phyloP scores from a whole-genome alignment of 495 filamentous ascomycete genomes.

The Aspergillus olivimuriae region DNA sequence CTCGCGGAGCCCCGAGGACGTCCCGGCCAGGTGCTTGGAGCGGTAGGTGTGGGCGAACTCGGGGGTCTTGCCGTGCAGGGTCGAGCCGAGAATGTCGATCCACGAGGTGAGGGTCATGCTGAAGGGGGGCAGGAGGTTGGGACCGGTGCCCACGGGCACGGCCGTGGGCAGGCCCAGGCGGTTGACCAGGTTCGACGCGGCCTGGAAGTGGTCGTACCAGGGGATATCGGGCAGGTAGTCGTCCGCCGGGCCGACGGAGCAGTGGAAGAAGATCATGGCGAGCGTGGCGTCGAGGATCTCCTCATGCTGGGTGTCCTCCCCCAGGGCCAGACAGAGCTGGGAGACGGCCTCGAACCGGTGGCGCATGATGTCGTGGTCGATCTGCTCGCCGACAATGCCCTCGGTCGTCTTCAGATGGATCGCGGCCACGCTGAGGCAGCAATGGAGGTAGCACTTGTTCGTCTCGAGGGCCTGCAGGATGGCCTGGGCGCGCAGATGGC shows the following conservation, averaged over 20 bases:
- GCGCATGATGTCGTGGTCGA: slow-evolving; percentile 88
- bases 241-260: slow-evolving; percentile 78
- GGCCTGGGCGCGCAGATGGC: slow-evolving; percentile 67
- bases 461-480: slow-evolving; percentile 79
- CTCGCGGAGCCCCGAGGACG: slow-evolving; percentile 73
- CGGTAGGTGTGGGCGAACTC: slow-evolving; percentile 89
- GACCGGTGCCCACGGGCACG: slow-evolving; percentile 47
- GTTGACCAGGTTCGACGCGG: slow-evolving; percentile 71
- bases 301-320: slow-evolving; percentile 71
- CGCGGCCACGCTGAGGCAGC: slow-evolving; percentile 92
- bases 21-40: slow-evolving; percentile 71
- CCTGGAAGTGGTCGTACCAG: slow-evolving; percentile 96
- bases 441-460: slow-evolving; percentile 92
- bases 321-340: slow-evolving; percentile 77
- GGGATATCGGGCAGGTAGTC: slow-evolving; percentile 90
- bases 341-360: slow-evolving; percentile 87
- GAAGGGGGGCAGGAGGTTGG: slow-evolving; percentile 67
- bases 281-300: slow-evolving; percentile 90
- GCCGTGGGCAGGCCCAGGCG: slow-evolving; percentile 75
- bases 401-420: slow-evolving; percentile 82
- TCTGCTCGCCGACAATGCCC: slow-evolving; percentile 61
- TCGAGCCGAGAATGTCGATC: slow-evolving; percentile 95
- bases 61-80: slow-evolving; percentile 81
- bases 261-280: slow-evolving; percentile 97
- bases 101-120: slow-evolving; percentile 93